Percentiles rank a stretch among this genome's conserved stretches.
Evolutionary conservation across 805 yeast species (phyloP).

Genomic region (Candida lessepsii): DNA sequence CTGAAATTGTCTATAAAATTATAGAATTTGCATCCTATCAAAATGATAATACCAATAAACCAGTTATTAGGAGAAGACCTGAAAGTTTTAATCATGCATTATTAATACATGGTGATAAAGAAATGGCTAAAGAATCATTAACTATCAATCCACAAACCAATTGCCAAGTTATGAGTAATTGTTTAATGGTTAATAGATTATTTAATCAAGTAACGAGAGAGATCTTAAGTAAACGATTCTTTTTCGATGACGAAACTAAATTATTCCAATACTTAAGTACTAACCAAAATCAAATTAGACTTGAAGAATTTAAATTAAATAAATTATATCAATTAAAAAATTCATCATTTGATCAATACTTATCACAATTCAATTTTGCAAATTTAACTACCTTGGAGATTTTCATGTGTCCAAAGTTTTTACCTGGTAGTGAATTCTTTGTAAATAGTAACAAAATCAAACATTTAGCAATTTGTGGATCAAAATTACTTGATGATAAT

Average conservation of each 20-base stretch:
- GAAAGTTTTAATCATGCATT: slow-evolving; percentile 67
- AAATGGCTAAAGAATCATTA: slow-evolving; percentile 48
- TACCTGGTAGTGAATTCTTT: slow-evolving; percentile 47
- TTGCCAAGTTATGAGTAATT: slow-evolving; percentile 46
- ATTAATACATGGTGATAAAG: slow-evolving; percentile 57
- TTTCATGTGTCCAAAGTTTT: slow-evolving; percentile 73
- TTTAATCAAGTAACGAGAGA: slow-evolving; percentile 61
- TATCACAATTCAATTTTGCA: slow-evolving; percentile 41
- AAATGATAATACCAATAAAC: slow-evolving; percentile 45
- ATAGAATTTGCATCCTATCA: slow-evolving; percentile 59
- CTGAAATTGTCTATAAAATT: slow-evolving; percentile 70
- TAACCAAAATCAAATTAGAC: slow-evolving; percentile 23
- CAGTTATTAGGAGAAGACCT: slow-evolving; percentile 67
- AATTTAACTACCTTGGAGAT: slow-evolving; percentile 69
- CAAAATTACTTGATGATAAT: slow-evolving; percentile 58
- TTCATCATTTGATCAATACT: slow-evolving; percentile 48
- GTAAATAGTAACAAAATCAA: slow-evolving; percentile 21
- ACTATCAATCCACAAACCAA: slow-evolving; percentile 11
- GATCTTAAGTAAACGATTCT: slow-evolving; percentile 53
- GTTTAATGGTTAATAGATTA: slow-evolving; percentile 65
- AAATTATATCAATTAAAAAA: slow-evolving; percentile 55
- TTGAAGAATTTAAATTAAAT: slow-evolving; percentile 59
- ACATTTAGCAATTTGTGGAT: slow-evolving; percentile 69
- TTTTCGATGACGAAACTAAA: slow-evolving; percentile 49
- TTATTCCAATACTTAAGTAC: slow-evolving; percentile 41